Percentiles rank a stretch among this genome's conserved stretches.
Evolutionary conservation across 768 basidiomycete genomes (phyloP).

Genomic region (Sistotremastrum niveocremeum): DNA sequence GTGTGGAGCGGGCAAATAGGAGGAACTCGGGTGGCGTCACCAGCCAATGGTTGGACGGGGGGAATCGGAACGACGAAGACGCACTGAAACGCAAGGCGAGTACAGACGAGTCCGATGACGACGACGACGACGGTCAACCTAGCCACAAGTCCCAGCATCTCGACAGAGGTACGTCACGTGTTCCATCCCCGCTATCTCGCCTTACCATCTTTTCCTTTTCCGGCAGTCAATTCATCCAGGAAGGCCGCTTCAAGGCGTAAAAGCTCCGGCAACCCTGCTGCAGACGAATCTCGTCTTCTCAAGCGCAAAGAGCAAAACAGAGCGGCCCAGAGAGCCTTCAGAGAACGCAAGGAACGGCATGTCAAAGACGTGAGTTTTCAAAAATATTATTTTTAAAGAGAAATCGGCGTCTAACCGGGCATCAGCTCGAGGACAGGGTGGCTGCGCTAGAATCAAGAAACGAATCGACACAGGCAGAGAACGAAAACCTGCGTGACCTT

Average conservation of each 20-base stretch:
- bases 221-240: conserved; percentile 5
- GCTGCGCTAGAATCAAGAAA: conserved; percentile 77
- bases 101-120: conserved; percentile 19
- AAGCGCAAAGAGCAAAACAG: conserved; percentile 97
- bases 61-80: conserved; percentile 32
- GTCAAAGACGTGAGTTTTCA: conserved; percentile 74
- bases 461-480: conserved; percentile 57
- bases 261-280: conserved; percentile 21
- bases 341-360: conserved; percentile 94
- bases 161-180: conserved; percentile 14
- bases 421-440: conserved; percentile 82
- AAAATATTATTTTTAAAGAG: background rate
- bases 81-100: conserved; percentile 69
- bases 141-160: conserved; percentile 55
- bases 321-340: conserved; percentile 92
- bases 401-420: background rate
- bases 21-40: conserved; percentile 14
- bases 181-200: background rate
- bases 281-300: conserved; percentile 58
- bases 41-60: conserved; percentile 18
- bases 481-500: conserved; percentile 81
- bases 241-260: conserved; percentile 23
- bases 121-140: conserved; percentile 49
- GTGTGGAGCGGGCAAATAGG: too few species aligned
- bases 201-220: conserved; percentile 5